These are phyloP conservation scores for Globisporangium yorkense DNA, from an alignment of 352 stramenopile genomes.

Conservation along the genomic window DNA sequence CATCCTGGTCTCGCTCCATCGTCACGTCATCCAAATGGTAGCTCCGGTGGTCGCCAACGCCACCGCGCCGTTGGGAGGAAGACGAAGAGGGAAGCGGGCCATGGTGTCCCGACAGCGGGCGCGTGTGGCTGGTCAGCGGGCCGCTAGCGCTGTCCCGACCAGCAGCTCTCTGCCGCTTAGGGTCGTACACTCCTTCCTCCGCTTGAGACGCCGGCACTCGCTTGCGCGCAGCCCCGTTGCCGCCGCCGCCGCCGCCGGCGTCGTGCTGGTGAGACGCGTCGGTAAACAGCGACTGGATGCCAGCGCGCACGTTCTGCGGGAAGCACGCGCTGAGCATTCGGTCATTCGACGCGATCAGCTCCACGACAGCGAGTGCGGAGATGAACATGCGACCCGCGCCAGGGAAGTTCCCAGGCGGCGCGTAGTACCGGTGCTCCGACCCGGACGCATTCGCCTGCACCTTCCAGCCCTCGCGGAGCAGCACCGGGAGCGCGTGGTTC, in stretches of 20 bases:
- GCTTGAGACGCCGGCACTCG: constrained; percentile 9
- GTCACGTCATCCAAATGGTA: constrained; percentile 4
- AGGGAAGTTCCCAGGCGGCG: constrained; percentile 25
- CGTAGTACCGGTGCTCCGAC: constrained; percentile 31
- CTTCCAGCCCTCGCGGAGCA: constrained; percentile 64
- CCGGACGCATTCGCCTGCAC: constrained; percentile 33
- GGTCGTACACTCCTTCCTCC: constrained; percentile 18
- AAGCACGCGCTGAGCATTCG: constrained; percentile 62
- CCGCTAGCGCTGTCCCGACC: constrained; percentile 7
- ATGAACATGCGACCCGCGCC: constrained; percentile 35
- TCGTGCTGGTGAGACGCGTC: constrained; percentile 17
- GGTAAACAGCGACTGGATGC: constrained; percentile 61
- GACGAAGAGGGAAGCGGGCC: background rate
- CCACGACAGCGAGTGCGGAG: constrained; percentile 63
- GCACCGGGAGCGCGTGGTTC: constrained; percentile 60
- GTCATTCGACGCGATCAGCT: constrained; percentile 61
- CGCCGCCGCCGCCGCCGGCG: background rate
- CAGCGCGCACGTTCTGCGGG: constrained; percentile 61
- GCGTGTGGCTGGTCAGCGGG: constrained; percentile 3
- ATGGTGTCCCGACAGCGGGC: background rate
- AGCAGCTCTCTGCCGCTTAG: constrained; percentile 24
- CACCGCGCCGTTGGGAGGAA: background rate
- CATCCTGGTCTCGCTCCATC: constrained; percentile 7
- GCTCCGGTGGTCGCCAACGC: background rate
- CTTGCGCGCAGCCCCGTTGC: constrained; percentile 10